Conservation (phyloP, 208 protist genomes). For the Strigomonas galati region DNA sequence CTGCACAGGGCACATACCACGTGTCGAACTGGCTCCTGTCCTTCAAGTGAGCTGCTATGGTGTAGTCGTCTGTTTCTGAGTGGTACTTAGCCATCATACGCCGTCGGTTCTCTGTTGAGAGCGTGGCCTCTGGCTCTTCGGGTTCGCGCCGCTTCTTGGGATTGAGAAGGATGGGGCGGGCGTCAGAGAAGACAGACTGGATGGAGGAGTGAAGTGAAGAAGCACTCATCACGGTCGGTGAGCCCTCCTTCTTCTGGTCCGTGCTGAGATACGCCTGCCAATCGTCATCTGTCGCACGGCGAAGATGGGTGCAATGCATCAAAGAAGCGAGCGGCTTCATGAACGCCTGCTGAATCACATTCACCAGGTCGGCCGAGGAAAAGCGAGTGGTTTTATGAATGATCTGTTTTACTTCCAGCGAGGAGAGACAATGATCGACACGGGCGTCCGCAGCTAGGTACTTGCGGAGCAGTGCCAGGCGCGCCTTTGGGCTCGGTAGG, state of each 20-base stretch:
- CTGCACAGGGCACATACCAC: constrained; percentile 29
- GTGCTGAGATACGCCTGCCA: no score
- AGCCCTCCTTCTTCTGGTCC: no score
- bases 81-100: no score
- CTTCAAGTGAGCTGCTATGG: no score
- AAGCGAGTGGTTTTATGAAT: constrained; percentile 60
- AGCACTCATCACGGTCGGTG: no score
- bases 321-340: constrained; percentile 91
- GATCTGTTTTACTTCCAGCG: constrained; percentile 38
- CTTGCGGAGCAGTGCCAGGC: constrained; percentile 29
- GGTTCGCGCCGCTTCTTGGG: no score
- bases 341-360: constrained; percentile 87
- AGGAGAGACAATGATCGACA: constrained; percentile 35
- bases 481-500: constrained; percentile 42
- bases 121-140: no score
- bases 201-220: no score
- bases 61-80: no score
- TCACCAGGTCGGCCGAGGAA: constrained; percentile 92
- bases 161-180: no score
- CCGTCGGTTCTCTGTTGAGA: no score
- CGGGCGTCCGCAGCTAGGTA: constrained; percentile 22
- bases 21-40: neutral
- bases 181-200: no score
- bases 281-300: constrained; percentile 18
- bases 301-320: constrained; percentile 68